A percentile compares a stretch with the other conserved stretches of the same genome.
Conservation (phyloP, 2,329 filamentous ascomycete genomes). For the Zopfia rhizophila region DNA sequence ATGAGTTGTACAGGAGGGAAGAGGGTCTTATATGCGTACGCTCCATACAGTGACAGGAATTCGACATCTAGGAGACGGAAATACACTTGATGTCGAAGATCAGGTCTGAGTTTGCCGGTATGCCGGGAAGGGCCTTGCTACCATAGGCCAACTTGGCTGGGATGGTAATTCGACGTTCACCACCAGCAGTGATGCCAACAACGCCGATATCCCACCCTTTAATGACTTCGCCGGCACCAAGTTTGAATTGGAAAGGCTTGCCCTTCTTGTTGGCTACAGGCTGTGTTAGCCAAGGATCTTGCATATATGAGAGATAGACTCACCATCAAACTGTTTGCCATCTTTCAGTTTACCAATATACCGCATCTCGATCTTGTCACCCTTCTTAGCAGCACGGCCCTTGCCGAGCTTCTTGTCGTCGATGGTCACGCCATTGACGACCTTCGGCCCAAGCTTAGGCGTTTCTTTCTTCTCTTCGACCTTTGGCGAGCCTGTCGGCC, state of each 20-base stretch:
- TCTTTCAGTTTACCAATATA: slow-evolving; percentile 97
- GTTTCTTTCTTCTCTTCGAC: slow-evolving; percentile 56
- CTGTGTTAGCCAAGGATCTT: too few species aligned
- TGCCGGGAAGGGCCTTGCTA: slow-evolving; percentile 81
- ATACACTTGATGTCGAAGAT: slow-evolving; percentile 79
- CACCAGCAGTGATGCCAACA: slow-evolving; percentile 89
- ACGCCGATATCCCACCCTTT: slow-evolving; percentile 98
- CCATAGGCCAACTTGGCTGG: slow-evolving; percentile 91
- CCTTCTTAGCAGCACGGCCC: slow-evolving; percentile 87
- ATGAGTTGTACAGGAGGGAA: slow-evolving; percentile 36
- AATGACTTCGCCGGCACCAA: slow-evolving; percentile 95
- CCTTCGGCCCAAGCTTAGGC: slow-evolving; percentile 72
- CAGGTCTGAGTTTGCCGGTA: slow-evolving; percentile 90
- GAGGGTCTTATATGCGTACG: slow-evolving; percentile 31
- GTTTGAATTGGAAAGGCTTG: slow-evolving; percentile 95
- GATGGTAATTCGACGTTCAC: slow-evolving; percentile 91
- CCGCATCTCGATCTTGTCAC: slow-evolving; percentile 90
- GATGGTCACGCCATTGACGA: slow-evolving; percentile 87
- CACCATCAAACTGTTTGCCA: slow-evolving; percentile 94
- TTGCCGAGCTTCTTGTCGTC: slow-evolving; percentile 94
- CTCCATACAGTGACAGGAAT: slow-evolving; percentile 10
- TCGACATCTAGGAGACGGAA: slow-evolving; percentile 54
- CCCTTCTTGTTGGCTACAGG: slow-evolving; percentile 93
- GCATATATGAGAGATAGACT: slow-evolving; percentile 59
- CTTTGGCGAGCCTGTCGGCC: slow-evolving; percentile 74